Evolutionary conservation across 2,329 filamentous ascomycete species (phyloP).

Genomic region (Exophiala xenobiotica): DNA sequence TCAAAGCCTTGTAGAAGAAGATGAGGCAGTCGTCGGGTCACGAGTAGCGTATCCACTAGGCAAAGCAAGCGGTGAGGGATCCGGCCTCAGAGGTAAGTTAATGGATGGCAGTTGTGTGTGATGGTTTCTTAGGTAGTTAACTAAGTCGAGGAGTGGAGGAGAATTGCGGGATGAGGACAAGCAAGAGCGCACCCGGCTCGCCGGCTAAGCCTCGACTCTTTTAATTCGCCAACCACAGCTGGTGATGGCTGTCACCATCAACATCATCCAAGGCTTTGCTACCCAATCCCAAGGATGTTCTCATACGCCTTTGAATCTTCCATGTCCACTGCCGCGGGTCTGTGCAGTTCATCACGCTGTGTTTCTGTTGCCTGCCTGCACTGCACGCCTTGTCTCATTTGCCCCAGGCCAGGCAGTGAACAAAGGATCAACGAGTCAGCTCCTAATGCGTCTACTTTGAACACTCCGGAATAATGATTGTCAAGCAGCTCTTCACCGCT

Average conservation of each 20-base stretch:
- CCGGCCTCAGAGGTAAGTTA: background rate
- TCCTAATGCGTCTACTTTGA: too few relatives aligned
- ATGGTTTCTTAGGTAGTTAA: background rate
- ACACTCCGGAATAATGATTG: too few relatives aligned
- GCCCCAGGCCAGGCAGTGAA: background rate
- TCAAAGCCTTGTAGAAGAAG: background rate
- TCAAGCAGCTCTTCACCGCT: slow-evolving; percentile 21
- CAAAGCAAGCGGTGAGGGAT: slow-evolving; percentile 3
- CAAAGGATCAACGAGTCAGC: too few relatives aligned
- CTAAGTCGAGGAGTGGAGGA: background rate
- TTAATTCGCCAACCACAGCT: background rate
- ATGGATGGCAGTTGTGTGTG: background rate
- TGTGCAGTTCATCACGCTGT: background rate
- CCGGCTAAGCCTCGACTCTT: background rate
- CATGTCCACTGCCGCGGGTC: background rate
- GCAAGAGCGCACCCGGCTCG: too few relatives aligned
- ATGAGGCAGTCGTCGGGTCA: background rate
- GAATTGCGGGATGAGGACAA: too few relatives aligned
- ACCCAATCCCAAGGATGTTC: background rate
- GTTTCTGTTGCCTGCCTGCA: background rate
- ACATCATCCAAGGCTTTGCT: slow-evolving; percentile 3
- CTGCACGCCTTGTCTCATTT: background rate
- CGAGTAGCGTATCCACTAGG: background rate
- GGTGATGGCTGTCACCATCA: background rate
- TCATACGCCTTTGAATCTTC: background rate